These are phyloP conservation scores for Colletotrichum chlorophyti DNA, from an alignment of 2,329 filamentous ascomycete genomes.

Conservation along the genomic window DNA sequence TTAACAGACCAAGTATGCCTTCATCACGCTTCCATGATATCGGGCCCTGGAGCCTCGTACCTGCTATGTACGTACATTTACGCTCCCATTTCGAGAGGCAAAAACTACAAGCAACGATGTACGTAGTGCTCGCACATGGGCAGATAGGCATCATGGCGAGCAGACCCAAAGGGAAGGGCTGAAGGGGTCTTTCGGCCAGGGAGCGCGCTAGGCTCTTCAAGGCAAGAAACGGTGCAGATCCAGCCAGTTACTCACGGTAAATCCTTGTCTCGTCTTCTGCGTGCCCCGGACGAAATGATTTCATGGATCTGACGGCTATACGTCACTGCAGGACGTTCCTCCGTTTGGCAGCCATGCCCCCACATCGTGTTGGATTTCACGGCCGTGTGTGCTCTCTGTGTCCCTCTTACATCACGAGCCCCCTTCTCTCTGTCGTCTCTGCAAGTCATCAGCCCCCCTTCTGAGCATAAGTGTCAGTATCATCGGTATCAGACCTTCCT, in stretches of 20 bases:
- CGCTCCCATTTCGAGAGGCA: no score
- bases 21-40: no score
- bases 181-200: slow-evolving; percentile 11
- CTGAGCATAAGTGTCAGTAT: no score
- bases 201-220: slow-evolving; percentile 1
- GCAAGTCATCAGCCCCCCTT: background rate
- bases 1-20: no score
- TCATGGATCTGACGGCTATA: slow-evolving; percentile 20
- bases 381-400: background rate
- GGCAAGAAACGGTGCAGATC: slow-evolving; percentile 14
- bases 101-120: no score
- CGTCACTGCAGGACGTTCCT: slow-evolving; percentile 17
- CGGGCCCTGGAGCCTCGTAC: no score
- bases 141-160: background rate
- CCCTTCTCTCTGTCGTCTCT: no score
- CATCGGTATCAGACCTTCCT: no score
- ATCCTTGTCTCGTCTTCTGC: slow-evolving; percentile 7
- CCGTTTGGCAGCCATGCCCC: no score
- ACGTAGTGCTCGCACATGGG: background rate
- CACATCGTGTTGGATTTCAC: no score
- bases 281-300: slow-evolving; percentile 24
- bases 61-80: no score
- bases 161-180: background rate
- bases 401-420: background rate
- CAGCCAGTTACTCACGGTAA: background rate